A percentile compares a stretch with the other conserved stretches of the same genome.
These are phyloP conservation scores for Neophaeococcomyces mojaviensis DNA, from an alignment of 2,329 filamentous ascomycete species.

Conservation along the genomic window DNA sequence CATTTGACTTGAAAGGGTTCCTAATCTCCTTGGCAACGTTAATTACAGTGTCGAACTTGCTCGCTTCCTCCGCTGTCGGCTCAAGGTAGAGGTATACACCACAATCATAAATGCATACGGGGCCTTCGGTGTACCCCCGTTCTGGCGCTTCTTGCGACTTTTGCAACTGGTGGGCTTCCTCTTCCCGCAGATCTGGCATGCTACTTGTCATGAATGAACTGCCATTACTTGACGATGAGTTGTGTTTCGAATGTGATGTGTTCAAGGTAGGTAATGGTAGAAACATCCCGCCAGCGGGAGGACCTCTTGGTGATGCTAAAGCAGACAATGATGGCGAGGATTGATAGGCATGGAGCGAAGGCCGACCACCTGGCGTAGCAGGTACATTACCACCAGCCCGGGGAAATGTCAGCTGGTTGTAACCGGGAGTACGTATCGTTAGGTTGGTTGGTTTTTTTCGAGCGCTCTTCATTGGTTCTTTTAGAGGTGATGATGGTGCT, in stretches of 20 bases:
- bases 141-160: constrained; percentile 56
- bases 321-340: constrained; percentile 53
- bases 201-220: constrained; percentile 20
- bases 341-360: constrained; percentile 53
- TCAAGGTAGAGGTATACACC: constrained; percentile 57
- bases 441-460: constrained; percentile 52
- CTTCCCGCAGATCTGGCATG: constrained; percentile 44
- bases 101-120: constrained; percentile 56
- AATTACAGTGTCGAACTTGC: constrained; percentile 55
- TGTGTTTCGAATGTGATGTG: constrained; percentile 10
- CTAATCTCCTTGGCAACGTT: constrained; percentile 60
- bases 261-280: constrained; percentile 22
- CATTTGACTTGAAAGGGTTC: constrained; percentile 46
- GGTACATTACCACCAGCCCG: constrained; percentile 45
- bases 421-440: constrained; percentile 50
- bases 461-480: constrained; percentile 47
- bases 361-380: constrained; percentile 48
- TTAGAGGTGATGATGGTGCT: constrained; percentile 50
- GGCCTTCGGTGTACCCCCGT: constrained; percentile 56
- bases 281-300: constrained; percentile 44
- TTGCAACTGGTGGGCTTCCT: constrained; percentile 39
- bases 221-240: constrained; percentile 19
- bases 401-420: constrained; percentile 41
- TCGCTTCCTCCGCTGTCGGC: constrained; percentile 52
- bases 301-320: constrained; percentile 45